Percentiles rank a stretch among this genome's conserved stretches.
phyloP scores from a whole-genome alignment of 2,329 filamentous ascomycete genomes.

The Akanthomyces muscarius region DNA sequence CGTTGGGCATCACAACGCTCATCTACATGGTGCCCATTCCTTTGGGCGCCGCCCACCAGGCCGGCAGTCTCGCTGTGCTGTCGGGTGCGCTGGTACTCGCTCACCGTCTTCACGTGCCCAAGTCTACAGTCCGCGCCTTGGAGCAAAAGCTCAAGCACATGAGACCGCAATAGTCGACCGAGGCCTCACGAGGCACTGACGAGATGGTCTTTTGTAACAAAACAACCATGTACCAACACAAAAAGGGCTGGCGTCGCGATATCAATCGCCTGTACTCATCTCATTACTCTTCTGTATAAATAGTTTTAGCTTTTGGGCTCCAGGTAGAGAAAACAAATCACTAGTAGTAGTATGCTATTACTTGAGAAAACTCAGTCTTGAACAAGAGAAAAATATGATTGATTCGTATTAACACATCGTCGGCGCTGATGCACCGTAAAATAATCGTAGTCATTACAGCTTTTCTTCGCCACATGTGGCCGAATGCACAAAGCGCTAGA shows the following conservation, averaged over 20 bases:
- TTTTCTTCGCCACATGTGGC: background rate
- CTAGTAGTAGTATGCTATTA: background rate
- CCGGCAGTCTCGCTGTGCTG: conserved; percentile 78
- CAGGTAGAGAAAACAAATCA: background rate
- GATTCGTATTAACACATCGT: conserved; percentile 33
- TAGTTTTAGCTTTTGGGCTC: background rate
- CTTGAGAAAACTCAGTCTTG: background rate
- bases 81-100: conserved; percentile 78
- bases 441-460: conserved; percentile 30
- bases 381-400: conserved; percentile 54
- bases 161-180: conserved; percentile 28
- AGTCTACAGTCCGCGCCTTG: conserved; percentile 57
- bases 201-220: conserved; percentile 9
- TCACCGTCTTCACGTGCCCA: conserved; percentile 71
- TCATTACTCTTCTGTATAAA: conserved; percentile 17
- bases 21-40: conserved; percentile 90
- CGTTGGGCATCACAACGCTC: conserved; percentile 83
- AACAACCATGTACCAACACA: background rate
- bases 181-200: background rate
- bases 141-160: conserved; percentile 44
- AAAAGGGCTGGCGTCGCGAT: background rate
- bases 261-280: conserved; percentile 1
- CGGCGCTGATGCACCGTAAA: conserved; percentile 24
- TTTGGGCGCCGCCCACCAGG: conserved; percentile 87
- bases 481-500: conserved; percentile 1